phyloP scores from a whole-genome alignment of 441 rosid genomes.

The Erodium texanum region DNA sequence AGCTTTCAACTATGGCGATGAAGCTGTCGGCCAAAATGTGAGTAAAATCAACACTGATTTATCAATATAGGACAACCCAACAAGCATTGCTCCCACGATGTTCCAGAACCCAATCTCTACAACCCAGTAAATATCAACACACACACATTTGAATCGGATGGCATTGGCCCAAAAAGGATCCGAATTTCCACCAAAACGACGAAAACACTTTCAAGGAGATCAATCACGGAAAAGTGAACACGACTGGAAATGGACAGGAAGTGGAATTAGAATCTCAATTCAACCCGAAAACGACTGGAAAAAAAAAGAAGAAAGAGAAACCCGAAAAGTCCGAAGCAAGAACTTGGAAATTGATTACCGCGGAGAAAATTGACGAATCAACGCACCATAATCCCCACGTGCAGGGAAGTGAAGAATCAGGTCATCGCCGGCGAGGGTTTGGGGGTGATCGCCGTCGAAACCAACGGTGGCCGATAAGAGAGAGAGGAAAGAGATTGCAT shows the following conservation, averaged over 20 bases:
- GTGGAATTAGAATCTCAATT: neutral
- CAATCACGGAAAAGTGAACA: neutral
- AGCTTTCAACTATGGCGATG: neutral
- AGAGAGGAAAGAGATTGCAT: neutral
- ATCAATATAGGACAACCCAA: neutral
- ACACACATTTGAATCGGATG: neutral
- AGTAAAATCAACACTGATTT: neutral
- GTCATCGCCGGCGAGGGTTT: conserved; percentile 8
- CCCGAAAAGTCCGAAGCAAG: no score
- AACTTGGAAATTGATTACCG: neutral
- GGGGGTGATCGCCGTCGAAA: no score
- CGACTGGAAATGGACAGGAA: no score
- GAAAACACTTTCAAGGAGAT: neutral
- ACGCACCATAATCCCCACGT: neutral
- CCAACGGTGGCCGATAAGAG: neutral
- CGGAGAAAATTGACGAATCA: conserved; percentile 3
- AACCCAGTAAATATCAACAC: neutral
- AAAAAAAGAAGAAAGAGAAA: no score
- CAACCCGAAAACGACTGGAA: conserved; percentile 4
- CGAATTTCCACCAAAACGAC: neutral
- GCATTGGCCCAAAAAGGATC: neutral
- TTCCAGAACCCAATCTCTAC: neutral
- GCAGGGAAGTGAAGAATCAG: neutral
- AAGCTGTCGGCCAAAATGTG: neutral
- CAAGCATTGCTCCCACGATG: neutral